These are phyloP conservation scores for Colletotrichum limetticola DNA, from an alignment of 2,329 filamentous ascomycete species.

Conservation along the genomic window DNA sequence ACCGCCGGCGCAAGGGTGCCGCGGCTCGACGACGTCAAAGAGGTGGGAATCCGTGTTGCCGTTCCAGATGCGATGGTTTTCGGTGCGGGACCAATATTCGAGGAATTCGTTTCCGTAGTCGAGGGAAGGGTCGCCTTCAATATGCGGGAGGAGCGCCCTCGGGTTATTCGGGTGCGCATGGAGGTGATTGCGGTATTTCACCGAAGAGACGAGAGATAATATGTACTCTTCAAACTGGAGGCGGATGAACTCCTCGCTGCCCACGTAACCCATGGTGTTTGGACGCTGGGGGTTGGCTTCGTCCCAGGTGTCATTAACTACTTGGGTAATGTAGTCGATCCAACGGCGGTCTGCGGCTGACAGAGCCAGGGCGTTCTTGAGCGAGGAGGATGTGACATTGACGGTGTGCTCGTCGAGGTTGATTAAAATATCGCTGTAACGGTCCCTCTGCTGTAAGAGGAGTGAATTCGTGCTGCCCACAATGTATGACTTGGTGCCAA, in stretches of 20 bases:
- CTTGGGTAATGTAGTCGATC: constrained; percentile 95
- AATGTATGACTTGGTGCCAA: constrained; percentile 95
- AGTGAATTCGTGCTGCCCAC: constrained; percentile 97
- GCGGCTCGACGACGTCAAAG: constrained; percentile 93
- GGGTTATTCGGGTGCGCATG: constrained; percentile 64
- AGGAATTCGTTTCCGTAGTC: constrained; percentile 91
- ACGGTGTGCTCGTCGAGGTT: constrained; percentile 93
- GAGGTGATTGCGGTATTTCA: constrained; percentile 86
- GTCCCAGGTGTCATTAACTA: constrained; percentile 97
- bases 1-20: constrained; percentile 92
- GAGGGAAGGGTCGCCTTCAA: constrained; percentile 83
- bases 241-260: constrained; percentile 96
- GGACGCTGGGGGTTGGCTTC: constrained; percentile 87
- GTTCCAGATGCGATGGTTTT: constrained; percentile 93
- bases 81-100: constrained; percentile 85
- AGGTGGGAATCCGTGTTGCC: constrained; percentile 84
- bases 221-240: constrained; percentile 98
- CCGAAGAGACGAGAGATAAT: constrained; percentile 84
- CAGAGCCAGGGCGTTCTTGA: constrained; percentile 79
- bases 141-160: constrained; percentile 69
- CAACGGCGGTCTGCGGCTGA: constrained; percentile 91
- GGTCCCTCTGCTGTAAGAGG: constrained; percentile 91
- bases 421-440: constrained; percentile 95
- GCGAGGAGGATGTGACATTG: constrained; percentile 82
- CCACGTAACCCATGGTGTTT: constrained; percentile 94